Percentiles rank a stretch among this genome's conserved stretches.
Conservation (phyloP, 2,329 filamentous ascomycete species). For the Dactylella cylindrospora region DNA sequence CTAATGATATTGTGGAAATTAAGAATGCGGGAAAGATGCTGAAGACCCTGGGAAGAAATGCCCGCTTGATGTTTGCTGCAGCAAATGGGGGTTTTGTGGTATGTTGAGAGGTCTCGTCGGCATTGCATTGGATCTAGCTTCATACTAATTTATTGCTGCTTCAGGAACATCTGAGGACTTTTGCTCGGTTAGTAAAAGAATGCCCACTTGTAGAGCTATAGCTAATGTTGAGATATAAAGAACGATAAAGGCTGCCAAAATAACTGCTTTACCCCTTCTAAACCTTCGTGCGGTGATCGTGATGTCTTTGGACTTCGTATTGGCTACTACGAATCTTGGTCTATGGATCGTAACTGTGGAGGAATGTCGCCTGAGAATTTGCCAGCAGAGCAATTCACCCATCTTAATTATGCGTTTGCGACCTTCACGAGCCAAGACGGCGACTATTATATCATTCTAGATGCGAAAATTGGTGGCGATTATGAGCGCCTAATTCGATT, state of each 20-base stretch:
- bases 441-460: slow-evolving; percentile 2
- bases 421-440: slow-evolving; percentile 3
- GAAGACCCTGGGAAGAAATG: slow-evolving; percentile 27
- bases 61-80: slow-evolving; percentile 39
- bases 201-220: no score
- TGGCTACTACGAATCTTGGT: slow-evolving; percentile 47
- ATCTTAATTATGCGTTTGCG: slow-evolving; percentile 34
- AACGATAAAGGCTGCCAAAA: slow-evolving; percentile 10
- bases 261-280: slow-evolving; percentile 9
- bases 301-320: slow-evolving; percentile 44
- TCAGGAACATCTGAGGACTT: neutral
- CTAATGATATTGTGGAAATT: neutral
- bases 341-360: slow-evolving; percentile 20
- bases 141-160: slow-evolving; percentile 10
- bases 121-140: no score
- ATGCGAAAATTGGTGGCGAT: slow-evolving; percentile 9
- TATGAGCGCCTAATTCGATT: slow-evolving; percentile 3
- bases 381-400: slow-evolving; percentile 13
- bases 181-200: no score
- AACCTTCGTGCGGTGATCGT: neutral
- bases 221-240: no score
- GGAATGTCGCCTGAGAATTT: slow-evolving; percentile 23
- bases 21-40: slow-evolving; percentile 33
- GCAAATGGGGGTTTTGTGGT: slow-evolving; percentile 18
- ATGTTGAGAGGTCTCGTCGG: no score